Conservation (phyloP, 208 protist genomes). For the Phytomonas sp. region DNA sequence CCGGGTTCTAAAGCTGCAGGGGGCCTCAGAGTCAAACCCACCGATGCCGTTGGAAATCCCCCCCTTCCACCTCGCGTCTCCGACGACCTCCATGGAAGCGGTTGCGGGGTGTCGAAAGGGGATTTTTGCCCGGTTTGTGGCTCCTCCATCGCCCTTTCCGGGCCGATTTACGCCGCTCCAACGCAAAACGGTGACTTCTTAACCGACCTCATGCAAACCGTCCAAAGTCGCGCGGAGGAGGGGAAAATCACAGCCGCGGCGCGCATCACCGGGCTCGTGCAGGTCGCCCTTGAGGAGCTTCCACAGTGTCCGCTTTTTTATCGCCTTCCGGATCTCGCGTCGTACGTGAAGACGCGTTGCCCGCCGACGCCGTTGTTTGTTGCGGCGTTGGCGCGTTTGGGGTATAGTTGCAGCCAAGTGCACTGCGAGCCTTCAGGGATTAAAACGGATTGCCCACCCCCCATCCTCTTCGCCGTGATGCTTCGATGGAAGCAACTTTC, state of each 20-base stretch:
- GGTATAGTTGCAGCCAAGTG: constrained; percentile 87
- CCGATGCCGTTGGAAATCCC: too few species aligned
- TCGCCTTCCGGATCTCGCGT: constrained; percentile 56
- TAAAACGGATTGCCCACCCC: constrained; percentile 89
- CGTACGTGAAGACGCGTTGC: constrained; percentile 66
- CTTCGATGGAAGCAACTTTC: constrained; percentile 58
- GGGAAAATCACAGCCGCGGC: constrained; percentile 27
- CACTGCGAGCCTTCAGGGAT: constrained; percentile 83
- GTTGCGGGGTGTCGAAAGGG: not conserved
- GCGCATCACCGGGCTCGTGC: constrained; percentile 81
- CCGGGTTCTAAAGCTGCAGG: too few species aligned
- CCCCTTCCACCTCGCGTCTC: not conserved
- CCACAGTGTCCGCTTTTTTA: constrained; percentile 84
- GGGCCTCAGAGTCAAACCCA: too few species aligned
- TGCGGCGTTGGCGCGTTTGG: constrained; percentile 62
- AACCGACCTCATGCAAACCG: constrained; percentile 40
- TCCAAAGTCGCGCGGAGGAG: constrained; percentile 59
- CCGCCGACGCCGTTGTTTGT: constrained; percentile 69
- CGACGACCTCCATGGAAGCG: not conserved
- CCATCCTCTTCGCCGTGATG: constrained; percentile 81
- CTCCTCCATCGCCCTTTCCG: constrained; percentile 60
- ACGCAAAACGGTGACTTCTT: constrained; percentile 88
- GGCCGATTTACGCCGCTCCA: constrained; percentile 90
- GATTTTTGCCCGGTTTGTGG: constrained; percentile 78
- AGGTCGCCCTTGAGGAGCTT: constrained; percentile 79